phyloP scores from a whole-genome alignment of 768 basidiomycete species.

The Ramaria sp. region DNA sequence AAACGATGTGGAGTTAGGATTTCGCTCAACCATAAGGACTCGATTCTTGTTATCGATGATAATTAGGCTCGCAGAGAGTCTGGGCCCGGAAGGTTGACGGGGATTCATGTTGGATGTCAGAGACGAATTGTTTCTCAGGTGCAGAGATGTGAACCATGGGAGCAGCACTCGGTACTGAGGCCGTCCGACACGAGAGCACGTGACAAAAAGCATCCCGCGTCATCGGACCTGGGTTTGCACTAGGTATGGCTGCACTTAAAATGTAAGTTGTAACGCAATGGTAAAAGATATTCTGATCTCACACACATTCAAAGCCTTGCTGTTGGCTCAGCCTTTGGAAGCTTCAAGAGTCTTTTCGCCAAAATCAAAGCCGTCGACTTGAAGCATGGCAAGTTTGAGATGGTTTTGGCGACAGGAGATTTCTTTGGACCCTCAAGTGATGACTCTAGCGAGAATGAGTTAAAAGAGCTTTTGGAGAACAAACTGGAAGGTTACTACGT shows the following conservation, averaged over 20 bases:
- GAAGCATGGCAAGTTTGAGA: constrained; percentile 90
- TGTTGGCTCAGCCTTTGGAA: constrained; percentile 71
- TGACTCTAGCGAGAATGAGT: constrained; percentile 35
- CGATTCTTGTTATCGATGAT: constrained; percentile 58
- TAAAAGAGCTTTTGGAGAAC: constrained; percentile 53
- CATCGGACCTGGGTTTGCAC: neutral
- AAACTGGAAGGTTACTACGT: constrained; percentile 44
- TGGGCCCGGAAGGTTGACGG: constrained; percentile 24
- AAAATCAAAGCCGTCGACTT: constrained; percentile 79
- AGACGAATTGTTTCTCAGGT: neutral
- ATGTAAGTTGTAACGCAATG: neutral
- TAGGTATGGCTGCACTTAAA: constrained; percentile 4
- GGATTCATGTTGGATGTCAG: neutral
- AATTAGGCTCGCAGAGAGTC: constrained; percentile 58
- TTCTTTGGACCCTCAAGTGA: constrained; percentile 60
- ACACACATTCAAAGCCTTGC: constrained; percentile 34
- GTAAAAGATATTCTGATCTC: no score
- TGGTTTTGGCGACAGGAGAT: constrained; percentile 72
- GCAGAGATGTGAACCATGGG: neutral
- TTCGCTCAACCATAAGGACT: constrained; percentile 58
- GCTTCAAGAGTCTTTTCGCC: constrained; percentile 59
- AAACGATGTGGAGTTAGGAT: constrained; percentile 51
- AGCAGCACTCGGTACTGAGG: neutral
- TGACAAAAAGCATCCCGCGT: neutral
- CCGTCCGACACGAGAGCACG: neutral